phyloP scores from a whole-genome alignment of 176 grass and related monocot species.

The Phyllostachys edulis region DNA sequence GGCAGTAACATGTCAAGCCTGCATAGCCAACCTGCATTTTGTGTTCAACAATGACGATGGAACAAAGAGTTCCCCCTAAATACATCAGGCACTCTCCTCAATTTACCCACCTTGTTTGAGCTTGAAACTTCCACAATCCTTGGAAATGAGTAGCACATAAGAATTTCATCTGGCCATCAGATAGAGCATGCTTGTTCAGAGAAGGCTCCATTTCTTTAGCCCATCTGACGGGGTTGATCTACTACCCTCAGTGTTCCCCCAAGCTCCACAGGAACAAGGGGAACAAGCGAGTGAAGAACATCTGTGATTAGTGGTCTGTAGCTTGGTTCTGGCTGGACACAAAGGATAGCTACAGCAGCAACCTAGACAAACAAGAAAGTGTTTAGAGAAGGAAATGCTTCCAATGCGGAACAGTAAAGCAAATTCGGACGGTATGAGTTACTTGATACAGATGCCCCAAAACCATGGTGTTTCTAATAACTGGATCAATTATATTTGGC shows the following conservation, averaged over 20 bases:
- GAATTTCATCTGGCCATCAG: not conserved
- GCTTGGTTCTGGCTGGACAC: slow-evolving; percentile 77
- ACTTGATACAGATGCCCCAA: slow-evolving; percentile 80
- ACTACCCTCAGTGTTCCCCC: slow-evolving; percentile 55
- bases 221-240: slow-evolving; percentile 18
- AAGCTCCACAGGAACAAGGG: slow-evolving; percentile 69
- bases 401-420: not conserved
- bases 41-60: not conserved
- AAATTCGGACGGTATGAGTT: not conserved
- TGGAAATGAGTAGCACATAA: not conserved
- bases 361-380: slow-evolving; percentile 42
- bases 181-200: not conserved
- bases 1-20: not conserved
- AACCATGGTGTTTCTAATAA: slow-evolving; percentile 74
- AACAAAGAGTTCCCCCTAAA: not conserved
- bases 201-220: not conserved
- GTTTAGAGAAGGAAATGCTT: not conserved
- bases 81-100: not conserved
- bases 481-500: slow-evolving; percentile 66
- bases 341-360: slow-evolving; percentile 72
- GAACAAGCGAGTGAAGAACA: slow-evolving; percentile 75
- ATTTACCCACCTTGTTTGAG: not conserved
- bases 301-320: slow-evolving; percentile 80
- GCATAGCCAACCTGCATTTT: not conserved
- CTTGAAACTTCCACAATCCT: not conserved